Evolutionary conservation across 192 early-diverging fungal genomes (phyloP), one percentile per base, ranked within the genome.

Genomic region (Coemansia sp.): DNA sequence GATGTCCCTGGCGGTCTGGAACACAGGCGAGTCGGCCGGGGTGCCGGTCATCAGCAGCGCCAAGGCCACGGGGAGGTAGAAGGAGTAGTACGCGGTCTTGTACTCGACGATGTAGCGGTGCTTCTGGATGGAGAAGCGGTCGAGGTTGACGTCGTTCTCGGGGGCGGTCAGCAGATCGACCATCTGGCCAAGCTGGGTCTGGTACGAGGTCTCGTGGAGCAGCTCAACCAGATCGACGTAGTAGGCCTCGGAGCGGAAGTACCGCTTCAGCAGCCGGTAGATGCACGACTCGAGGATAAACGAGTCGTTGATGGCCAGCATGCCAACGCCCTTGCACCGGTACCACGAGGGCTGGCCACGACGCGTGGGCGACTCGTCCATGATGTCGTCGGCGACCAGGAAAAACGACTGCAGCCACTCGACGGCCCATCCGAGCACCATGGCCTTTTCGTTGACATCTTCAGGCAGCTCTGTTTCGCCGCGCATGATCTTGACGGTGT

Each of bases 11-110:
- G 96, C 94, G 63, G 94, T 87, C 83, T 90, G 77, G 87, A 87
- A 96, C 20, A 92, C 90, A 22, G 71, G 70, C 69, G 90, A 90
- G n/a, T 88, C 85, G 58, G 89, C 90, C 2, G 58, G 48, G 49
- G 95, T 85, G 53, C 93, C 94, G 60, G 90, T 90, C 90, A 97
- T 91, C 54, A 87, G 83, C 88, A 99, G 94, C 37, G 95, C 93
- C 59, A 95, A 84, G 41, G 95, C 97, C 19, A 99, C 93, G 20
- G 97, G 96, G 48, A 99, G 86, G 84, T 99, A 98, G 88, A 99
- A 99, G 44, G 96, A 98, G 87, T 99, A 99, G 86, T 93, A 98
- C 9, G 96, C 93, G 55, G 97, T 99, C 86, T 99, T 99, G 90
- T 93, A 98, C 68, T 90, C 86, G 69, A 98, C 95, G 85, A 99